Base-by-base conservation (phyloP, 140 eudicot genomes). In the Anethum foeniculum region DNA sequence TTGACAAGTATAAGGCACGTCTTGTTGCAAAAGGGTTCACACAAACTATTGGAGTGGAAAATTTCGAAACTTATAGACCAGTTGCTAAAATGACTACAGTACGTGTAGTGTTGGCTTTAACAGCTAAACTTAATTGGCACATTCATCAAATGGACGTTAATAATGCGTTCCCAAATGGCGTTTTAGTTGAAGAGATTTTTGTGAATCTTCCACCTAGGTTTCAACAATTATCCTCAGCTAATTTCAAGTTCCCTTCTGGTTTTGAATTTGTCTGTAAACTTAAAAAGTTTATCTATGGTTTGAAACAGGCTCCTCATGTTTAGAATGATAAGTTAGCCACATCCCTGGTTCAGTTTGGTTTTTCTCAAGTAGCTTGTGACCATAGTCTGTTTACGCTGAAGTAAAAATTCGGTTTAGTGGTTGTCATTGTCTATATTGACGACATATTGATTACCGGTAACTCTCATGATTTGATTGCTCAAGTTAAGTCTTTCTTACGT, bases 391-490 rank as follows among this genome's bases (percentile, higher is more conserved):
- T 51, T 0, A 51, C 58, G 13, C 11, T 16, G 3, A 51, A 11
- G 6, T 8, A 16, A 2, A 1, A 51, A 0, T 11, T 21, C 0
- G 0, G 0, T 12, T 10, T 13, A 2, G 21, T 13, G 0, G 21
- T 51, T 13, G 58, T 51, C 4, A 51, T 51, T 10, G 58, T 51
- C 8, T 41, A 51, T 51, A 21, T 51, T 0, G 58, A 51, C 14
- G 58, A 51, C 21, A 51, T 51, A 0, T 1, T 51, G 0, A 11
- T 51, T 11, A 51, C 58, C 0, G 21, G 58, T 0, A 51, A 51
- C 21, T 51, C 58, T 51, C 0, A 0, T 51, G 16, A 13, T 51
- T 7, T 41, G 0, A 41, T 41, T 2, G 46, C 0, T 4, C 0
- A 41, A 41, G 46, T 41, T 0, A 41, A 41, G 46, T 41, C 6